Percentiles rank a stretch among this genome's conserved stretches.
These are phyloP conservation scores for Hamigera avellanea DNA, from an alignment of 495 filamentous ascomycete species.

Conservation along the genomic window DNA sequence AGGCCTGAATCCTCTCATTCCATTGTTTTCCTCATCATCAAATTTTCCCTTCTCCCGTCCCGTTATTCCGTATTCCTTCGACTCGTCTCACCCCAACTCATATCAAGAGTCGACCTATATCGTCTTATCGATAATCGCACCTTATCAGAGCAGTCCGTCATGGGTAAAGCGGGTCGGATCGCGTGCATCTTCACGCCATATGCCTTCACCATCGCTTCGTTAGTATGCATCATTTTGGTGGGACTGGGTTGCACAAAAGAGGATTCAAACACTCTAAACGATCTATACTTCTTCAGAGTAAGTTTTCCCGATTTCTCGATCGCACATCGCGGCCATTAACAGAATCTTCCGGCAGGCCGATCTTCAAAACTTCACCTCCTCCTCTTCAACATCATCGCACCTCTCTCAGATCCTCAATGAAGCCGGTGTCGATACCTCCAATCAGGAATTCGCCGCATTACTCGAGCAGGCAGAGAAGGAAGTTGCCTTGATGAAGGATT, in stretches of 20 bases:
- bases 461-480: constrained; percentile 28
- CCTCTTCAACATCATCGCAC: constrained; percentile 11
- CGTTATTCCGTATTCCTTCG: no score
- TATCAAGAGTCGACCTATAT: neutral
- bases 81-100: no score
- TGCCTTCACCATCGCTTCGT: constrained; percentile 56
- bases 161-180: constrained; percentile 66
- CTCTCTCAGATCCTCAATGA: constrained; percentile 16
- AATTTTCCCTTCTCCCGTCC: no score
- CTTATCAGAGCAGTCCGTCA: constrained; percentile 21
- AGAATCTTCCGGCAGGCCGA: constrained; percentile 17
- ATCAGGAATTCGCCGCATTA: constrained; percentile 17
- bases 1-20: no score
- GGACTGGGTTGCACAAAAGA: constrained; percentile 61
- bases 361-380: constrained; percentile 24
- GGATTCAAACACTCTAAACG: constrained; percentile 33
- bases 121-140: neutral
- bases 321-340: no score
- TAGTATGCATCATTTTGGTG: constrained; percentile 63
- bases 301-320: constrained; percentile 8
- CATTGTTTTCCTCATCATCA: no score
- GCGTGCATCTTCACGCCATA: constrained; percentile 75
- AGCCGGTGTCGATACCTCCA: constrained; percentile 18
- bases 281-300: constrained; percentile 66
- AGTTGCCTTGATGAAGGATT: constrained; percentile 54